Conservation (phyloP, 148 eudicot genomes). For the Salicornia ramosissima region DNA sequence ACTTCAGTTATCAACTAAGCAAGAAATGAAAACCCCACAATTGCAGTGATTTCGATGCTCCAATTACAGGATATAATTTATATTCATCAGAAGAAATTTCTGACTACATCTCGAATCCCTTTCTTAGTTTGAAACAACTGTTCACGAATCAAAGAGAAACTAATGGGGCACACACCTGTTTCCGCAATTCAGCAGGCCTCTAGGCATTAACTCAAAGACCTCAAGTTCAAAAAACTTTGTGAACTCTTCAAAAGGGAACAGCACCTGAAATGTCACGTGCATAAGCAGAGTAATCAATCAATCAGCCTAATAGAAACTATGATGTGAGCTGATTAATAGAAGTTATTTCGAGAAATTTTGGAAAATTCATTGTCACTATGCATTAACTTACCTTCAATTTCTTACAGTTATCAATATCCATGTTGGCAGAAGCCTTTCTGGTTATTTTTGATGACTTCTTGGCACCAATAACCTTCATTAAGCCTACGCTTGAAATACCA, state of each 20-base stretch:
- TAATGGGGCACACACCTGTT: conserved; percentile 88
- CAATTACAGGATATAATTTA: background rate
- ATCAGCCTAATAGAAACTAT: background rate
- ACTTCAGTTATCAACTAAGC: background rate
- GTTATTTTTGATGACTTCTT: conserved; percentile 55
- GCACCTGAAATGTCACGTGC: conserved; percentile 47
- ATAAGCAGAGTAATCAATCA: background rate
- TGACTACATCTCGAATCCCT: background rate
- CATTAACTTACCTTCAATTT: conserved; percentile 53
- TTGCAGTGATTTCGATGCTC: background rate
- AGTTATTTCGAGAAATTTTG: background rate
- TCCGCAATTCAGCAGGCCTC: conserved; percentile 88
- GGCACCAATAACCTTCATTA: conserved; percentile 55
- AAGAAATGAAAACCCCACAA: background rate
- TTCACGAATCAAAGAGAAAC: background rate
- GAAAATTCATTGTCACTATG: background rate
- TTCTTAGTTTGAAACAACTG: background rate
- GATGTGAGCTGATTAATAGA: background rate
- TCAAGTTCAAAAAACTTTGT: conserved; percentile 57
- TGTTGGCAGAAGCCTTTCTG: conserved; percentile 36
- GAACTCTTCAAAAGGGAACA: conserved; percentile 83
- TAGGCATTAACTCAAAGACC: conserved; percentile 53
- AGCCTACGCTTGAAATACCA: conserved; percentile 44
- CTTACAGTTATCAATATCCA: conserved; percentile 30
- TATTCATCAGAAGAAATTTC: background rate